Evolutionary conservation across 345 rosid genomes (phyloP).

Genomic region (Eucalyptus tenuipes): DNA sequence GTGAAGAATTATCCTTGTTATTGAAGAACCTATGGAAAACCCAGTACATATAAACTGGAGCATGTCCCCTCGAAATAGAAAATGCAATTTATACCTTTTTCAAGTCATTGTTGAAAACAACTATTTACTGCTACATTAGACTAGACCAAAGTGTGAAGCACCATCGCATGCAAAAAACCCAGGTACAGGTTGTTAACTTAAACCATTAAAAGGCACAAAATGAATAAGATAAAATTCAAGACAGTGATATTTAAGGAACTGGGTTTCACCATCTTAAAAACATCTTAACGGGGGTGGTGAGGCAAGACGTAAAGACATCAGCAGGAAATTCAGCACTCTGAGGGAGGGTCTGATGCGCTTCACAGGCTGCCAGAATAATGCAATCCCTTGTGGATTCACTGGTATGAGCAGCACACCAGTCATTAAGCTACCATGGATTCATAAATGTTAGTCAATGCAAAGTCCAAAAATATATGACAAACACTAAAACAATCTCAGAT

Average conservation of each 20-base stretch:
- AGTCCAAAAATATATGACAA: conserved; percentile 1
- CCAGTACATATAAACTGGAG: not conserved
- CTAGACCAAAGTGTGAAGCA: not conserved
- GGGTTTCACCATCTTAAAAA: conserved; percentile 76
- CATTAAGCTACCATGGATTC: conserved; percentile 47
- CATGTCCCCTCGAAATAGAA: not conserved
- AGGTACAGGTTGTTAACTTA: not conserved
- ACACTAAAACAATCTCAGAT: not conserved
- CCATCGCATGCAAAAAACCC: not conserved
- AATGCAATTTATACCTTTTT: not conserved
- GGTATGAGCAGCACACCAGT: conserved; percentile 52
- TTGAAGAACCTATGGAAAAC: not conserved
- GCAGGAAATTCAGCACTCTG: conserved; percentile 99
- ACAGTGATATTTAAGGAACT: not conserved
- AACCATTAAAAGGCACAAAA: not conserved
- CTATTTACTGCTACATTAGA: not conserved
- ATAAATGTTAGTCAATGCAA: not conserved
- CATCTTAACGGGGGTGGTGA: conserved; percentile 95
- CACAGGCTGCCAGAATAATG: conserved; percentile 97
- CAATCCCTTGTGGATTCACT: conserved; percentile 78
- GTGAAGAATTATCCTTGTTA: not conserved
- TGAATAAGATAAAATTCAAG: not conserved
- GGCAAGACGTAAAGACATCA: conserved; percentile 96
- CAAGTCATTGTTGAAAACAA: not conserved
- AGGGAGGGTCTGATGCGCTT: conserved; percentile 94